phyloP scores from a whole-genome alignment of 192 early-diverging fungal species.

The Podila epicladia region DNA sequence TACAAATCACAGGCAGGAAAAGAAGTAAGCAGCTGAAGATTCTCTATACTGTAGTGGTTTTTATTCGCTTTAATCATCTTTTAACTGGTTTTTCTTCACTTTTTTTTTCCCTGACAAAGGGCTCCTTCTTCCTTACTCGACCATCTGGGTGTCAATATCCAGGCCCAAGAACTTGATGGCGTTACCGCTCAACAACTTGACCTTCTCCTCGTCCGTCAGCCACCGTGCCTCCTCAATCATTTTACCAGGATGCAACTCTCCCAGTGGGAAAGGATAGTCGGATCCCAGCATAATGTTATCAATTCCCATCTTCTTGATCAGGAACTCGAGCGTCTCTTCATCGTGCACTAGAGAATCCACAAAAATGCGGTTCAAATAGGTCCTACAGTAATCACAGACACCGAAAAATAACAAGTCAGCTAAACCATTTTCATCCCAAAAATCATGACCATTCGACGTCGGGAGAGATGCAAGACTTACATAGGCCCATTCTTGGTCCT shows the following conservation, averaged over 20 bases:
- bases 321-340: constrained; percentile 66
- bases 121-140: neutral
- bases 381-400: constrained; percentile 16
- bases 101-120: too few species aligned
- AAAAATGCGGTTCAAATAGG: constrained; percentile 66
- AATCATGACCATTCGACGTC: neutral
- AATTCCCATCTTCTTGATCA: constrained; percentile 73
- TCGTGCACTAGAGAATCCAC: constrained; percentile 75
- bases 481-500: constrained; percentile 61
- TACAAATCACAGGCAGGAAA: too few species aligned
- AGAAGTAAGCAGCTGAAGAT: too few species aligned
- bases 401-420: neutral
- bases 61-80: too few species aligned
- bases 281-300: constrained; percentile 67
- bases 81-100: too few species aligned
- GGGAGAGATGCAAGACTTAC: constrained; percentile 21
- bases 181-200: constrained; percentile 65
- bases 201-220: constrained; percentile 69
- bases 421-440: neutral
- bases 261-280: constrained; percentile 66
- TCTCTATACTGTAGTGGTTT: too few species aligned
- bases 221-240: constrained; percentile 63
- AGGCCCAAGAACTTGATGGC: constrained; percentile 65
- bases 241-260: constrained; percentile 71
- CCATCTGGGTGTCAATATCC: constrained; percentile 13